Conservation (phyloP, 1,284 basidiomycete species). For the Leccinum huronense region DNA sequence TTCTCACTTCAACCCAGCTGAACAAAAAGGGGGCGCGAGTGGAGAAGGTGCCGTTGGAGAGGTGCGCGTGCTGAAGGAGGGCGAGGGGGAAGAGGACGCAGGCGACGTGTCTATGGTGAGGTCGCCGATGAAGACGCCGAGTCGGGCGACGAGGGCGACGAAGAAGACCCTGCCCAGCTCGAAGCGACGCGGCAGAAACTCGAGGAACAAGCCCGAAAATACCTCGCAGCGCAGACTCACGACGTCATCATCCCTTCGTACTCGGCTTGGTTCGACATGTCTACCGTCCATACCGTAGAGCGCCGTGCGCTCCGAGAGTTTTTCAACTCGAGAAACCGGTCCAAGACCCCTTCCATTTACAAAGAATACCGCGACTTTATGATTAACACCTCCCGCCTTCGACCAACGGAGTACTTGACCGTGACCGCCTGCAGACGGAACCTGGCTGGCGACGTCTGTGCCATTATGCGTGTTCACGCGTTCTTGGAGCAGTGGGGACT, state of each 20-base stretch:
- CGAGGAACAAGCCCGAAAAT: conserved; percentile 87
- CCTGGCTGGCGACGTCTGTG: conserved; percentile 96
- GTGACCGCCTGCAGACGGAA: conserved; percentile 97
- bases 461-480: conserved; percentile 98
- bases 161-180: conserved; percentile 77
- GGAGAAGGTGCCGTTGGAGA: conserved; percentile 43
- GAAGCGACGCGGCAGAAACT: conserved; percentile 76
- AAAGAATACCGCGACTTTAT: conserved; percentile 99
- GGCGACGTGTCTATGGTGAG: conserved; percentile 74
- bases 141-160: conserved; percentile 57
- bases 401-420: conserved; percentile 95
- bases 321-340: conserved; percentile 94
- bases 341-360: conserved; percentile 96
- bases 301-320: conserved; percentile 94
- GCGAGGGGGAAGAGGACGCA: conserved; percentile 60
- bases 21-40: conserved; percentile 39
- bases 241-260: conserved; percentile 97
- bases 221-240: conserved; percentile 96
- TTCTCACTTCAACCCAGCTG: conserved; percentile 36
- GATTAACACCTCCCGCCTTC: conserved; percentile 96
- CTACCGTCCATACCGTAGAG: conserved; percentile 91
- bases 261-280: conserved; percentile 97
- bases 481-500: conserved; percentile 99
- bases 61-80: conserved; percentile 56
- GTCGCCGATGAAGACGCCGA: conserved; percentile 67